Conservation (phyloP, 345 rosid genomes). For the Ailanthus altissimus region DNA sequence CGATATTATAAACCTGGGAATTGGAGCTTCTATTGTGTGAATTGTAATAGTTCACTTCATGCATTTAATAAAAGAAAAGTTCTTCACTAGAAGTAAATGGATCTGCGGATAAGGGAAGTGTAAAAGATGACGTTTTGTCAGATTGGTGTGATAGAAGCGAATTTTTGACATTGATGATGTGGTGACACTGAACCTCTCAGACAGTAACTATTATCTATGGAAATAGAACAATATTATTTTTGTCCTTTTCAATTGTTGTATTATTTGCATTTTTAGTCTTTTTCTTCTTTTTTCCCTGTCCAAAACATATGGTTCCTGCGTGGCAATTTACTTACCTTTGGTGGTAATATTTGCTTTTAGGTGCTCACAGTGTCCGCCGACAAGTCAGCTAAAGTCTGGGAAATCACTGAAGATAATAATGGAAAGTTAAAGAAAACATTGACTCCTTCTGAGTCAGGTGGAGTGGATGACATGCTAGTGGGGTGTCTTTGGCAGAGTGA, state of each 20-base stretch:
- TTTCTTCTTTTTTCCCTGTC: background rate
- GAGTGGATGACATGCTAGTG: conserved; percentile 92
- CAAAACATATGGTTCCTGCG: background rate
- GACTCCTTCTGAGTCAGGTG: conserved; percentile 66
- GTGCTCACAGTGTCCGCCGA: conserved; percentile 93
- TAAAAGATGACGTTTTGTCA: background rate
- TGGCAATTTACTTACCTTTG: background rate
- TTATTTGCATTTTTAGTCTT: background rate
- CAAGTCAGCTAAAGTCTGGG: conserved; percentile 96
- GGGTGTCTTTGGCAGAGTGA: conserved; percentile 95
- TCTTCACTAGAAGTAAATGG: background rate
- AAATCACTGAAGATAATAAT: conserved; percentile 67
- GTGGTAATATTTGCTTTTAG: conserved; percentile 36
- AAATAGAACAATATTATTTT: conserved; percentile 14
- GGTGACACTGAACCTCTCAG: background rate
- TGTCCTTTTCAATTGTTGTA: conserved; percentile 6
- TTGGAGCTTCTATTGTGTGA: background rate
- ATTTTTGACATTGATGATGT: background rate
- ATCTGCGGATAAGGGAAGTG: background rate
- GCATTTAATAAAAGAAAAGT: conserved; percentile 1
- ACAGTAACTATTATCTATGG: background rate
- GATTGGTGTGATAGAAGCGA: background rate
- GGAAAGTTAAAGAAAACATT: conserved; percentile 72
- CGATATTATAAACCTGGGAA: background rate
- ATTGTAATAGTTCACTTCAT: background rate